A percentile compares a stretch with the other conserved stretches of the same genome.
Conservation (phyloP, 2,329 filamentous ascomycete genomes). For the Fusarium sp. region DNA sequence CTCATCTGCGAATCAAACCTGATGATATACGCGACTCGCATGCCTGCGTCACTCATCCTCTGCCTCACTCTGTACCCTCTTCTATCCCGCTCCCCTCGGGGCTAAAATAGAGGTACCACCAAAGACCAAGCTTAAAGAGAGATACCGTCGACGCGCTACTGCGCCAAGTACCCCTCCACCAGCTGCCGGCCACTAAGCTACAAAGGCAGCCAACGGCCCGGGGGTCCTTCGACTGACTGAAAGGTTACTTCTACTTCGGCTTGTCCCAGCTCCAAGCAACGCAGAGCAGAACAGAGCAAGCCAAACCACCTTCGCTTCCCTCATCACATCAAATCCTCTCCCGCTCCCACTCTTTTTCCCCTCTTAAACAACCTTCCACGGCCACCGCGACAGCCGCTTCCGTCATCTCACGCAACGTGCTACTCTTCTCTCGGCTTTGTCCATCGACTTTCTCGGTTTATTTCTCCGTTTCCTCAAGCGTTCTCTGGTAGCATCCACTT, state of each 20-base stretch:
- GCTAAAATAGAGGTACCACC: constrained; percentile 26
- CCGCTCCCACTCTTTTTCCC: constrained; percentile 26
- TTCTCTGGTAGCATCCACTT: constrained; percentile 16
- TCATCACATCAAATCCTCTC: constrained; percentile 31
- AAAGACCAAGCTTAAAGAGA: constrained; percentile 23
- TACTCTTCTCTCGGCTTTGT: constrained; percentile 17
- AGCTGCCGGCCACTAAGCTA: constrained; percentile 28
- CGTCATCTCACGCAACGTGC: constrained; percentile 25
- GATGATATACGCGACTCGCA: constrained; percentile 23
- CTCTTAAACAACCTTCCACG: constrained; percentile 11
- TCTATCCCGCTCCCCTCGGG: constrained; percentile 21
- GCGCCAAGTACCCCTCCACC: constrained; percentile 30
- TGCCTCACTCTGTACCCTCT: constrained; percentile 1
- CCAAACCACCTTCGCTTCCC: constrained; percentile 21
- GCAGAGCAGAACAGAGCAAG: constrained; percentile 9
- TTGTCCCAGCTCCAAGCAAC: constrained; percentile 28
- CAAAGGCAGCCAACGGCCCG: constrained; percentile 33
- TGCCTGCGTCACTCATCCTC: constrained; percentile 15
- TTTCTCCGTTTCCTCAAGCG: constrained; percentile 10
- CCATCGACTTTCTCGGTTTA: constrained; percentile 12
- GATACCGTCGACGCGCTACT: constrained; percentile 32
- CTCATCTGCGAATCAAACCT: background rate
- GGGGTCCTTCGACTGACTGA: constrained; percentile 22
- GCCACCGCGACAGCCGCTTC: constrained; percentile 29
- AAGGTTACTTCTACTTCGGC: constrained; percentile 15